Evolutionary conservation across 257 asterid species (phyloP), one percentile per base, ranked within the genome.

Genomic region (Eustoma russellianum): DNA sequence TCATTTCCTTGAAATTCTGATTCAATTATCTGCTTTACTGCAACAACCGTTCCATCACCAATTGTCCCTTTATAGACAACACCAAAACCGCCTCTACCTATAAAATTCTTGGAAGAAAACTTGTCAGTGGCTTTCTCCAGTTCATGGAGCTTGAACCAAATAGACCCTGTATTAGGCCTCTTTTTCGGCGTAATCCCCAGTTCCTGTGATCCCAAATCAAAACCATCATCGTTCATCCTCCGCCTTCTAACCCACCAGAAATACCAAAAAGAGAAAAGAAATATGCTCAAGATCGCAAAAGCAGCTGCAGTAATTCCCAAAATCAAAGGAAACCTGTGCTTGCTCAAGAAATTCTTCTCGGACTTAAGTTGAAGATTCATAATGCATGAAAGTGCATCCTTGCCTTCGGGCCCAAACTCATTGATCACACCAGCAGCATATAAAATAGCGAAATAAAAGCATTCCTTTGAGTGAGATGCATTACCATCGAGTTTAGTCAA

Each of bases 51-150:
- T 28, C 95, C 96, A 71, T 90, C 96, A 8, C 59, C 57, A 33
- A 90, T 64, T 6, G 68, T 63, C 18, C 98, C 98, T 51, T 72
- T 80, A 57, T 86, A 78, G 14, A 90, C 98, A 58, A 90, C 54
- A 51, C 98, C 96, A 43, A 82, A 90, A 12, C 93, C 93, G 10
- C 98, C 97, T 62, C 96, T 76, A 44, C 97, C 97, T 0, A 90
- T 77, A 33, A 86, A 81, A 55, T 83, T 90, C 69, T 73, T 78
- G 0, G 75, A 13, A 7, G 94, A 79, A 59, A 90, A 86, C 13
- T 59, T 59, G 66, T 70, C 73, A 0, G 96, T 90, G 1, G 95
- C 98, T 69, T 66, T 78, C 73, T 83, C 89, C 44, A 90, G 91
- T 43, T 86, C 91, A 41, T 75, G 75, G 61, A 86, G 70, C 62